Conservation (phyloP, 305 asterid genomes). For the Ajuga reptans region DNA sequence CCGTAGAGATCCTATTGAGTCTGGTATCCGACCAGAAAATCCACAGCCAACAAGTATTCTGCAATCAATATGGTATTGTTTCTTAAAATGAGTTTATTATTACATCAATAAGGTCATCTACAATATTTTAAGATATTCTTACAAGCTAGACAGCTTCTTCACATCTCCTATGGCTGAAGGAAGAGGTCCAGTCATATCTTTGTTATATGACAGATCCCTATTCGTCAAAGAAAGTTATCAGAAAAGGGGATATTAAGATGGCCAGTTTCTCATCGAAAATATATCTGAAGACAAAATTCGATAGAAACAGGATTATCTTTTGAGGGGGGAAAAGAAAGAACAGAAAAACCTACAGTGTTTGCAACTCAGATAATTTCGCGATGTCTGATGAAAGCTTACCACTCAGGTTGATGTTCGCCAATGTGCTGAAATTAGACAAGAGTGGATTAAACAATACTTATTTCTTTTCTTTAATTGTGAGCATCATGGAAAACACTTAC, state of each 20-base stretch:
- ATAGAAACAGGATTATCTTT: too few relatives aligned
- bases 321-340: neutral
- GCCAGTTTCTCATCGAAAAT: too few relatives aligned
- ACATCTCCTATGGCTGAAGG: constrained; percentile 57
- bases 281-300: neutral
- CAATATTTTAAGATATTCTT: constrained; percentile 17
- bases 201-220: constrained; percentile 80
- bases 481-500: constrained; percentile 25
- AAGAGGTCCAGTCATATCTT: constrained; percentile 57
- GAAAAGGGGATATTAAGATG: neutral
- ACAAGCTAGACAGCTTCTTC: constrained; percentile 39
- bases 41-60: constrained; percentile 77
- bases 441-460: neutral
- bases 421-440: constrained; percentile 38
- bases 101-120: neutral
- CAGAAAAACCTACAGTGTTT: constrained; percentile 40
- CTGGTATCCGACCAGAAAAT: constrained; percentile 63
- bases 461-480: neutral
- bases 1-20: constrained; percentile 57
- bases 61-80: constrained; percentile 23
- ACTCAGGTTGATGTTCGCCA: constrained; percentile 38
- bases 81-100: neutral
- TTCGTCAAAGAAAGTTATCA: constrained; percentile 2
- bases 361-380: constrained; percentile 37
- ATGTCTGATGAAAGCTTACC: constrained; percentile 59